Percentiles rank a stretch among this genome's conserved stretches.
Conservation (phyloP, 2,329 filamentous ascomycete genomes). For the Camillea tinctor region DNA sequence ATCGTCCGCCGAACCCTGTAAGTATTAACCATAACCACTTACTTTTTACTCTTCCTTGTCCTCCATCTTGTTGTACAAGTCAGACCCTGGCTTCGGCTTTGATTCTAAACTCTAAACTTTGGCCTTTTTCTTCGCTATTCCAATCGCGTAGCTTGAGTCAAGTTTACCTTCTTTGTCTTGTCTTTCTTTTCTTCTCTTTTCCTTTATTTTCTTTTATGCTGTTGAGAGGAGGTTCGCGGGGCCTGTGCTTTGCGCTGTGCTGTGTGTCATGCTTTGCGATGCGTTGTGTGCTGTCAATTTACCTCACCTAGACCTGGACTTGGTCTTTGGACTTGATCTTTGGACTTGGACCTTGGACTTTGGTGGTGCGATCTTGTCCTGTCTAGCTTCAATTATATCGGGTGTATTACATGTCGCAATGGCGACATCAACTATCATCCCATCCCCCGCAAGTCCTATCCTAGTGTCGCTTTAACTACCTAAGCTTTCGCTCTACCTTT, state of each 20-base stretch:
- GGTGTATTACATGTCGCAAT: background rate
- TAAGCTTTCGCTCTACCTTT: conserved; percentile 18
- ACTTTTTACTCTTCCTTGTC: too few species aligned
- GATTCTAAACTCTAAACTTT: too few species aligned
- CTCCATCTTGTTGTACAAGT: too few species aligned
- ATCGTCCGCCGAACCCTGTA: conserved; percentile 49
- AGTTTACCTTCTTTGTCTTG: conserved; percentile 7
- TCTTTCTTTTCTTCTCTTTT: conserved; percentile 4
- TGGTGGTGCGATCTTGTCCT: background rate
- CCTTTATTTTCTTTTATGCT: too few species aligned
- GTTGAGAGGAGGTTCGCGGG: too few species aligned
- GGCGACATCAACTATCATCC: background rate
- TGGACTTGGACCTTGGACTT: too few species aligned
- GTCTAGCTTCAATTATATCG: background rate
- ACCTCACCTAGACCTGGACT: too few species aligned
- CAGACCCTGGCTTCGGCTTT: background rate
- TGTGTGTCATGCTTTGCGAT: too few species aligned
- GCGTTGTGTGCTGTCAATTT: too few species aligned
- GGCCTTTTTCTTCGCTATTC: conserved; percentile 15
- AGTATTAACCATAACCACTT: conserved; percentile 29
- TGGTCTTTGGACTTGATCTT: too few species aligned
- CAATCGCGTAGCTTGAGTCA: background rate
- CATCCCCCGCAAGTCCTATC: background rate
- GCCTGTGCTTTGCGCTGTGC: too few species aligned
- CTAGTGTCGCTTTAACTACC: background rate